Base-by-base conservation (phyloP, 2,329 filamentous ascomycete species). In the Ascochyta clinopodiicola region DNA sequence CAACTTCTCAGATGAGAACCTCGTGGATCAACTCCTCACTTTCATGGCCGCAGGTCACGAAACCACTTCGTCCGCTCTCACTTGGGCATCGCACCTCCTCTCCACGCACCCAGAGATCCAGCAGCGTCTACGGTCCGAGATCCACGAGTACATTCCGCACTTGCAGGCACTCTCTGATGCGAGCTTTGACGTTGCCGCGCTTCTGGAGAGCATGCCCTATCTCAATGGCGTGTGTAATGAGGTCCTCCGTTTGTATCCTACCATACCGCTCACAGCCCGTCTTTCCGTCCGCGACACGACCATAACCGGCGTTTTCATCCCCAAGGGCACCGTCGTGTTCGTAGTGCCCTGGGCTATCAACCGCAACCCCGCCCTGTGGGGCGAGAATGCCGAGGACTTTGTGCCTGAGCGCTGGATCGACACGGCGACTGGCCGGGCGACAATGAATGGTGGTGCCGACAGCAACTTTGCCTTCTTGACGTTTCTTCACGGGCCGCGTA, bases 51-150 rank as follows among this genome's bases (percentile, higher is more conserved):
- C 82, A 3, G 82, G 78, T 6, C 91, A 94, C 73, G 90, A 94
- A 76, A 94, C 91, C 1, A 93, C 90, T 0, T 86, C 91, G 1
- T 84, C 87, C 1, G 83, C 90, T 17, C 81, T 95, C 70, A 89
- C 87, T n/a, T 94, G 90, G 89, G 84, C 88, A 3, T 76, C 87
- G 7, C 90, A 92, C 69, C 78, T 88, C 38, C 82, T 95, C n/a
- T 85, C 85, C 63, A 80, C 81, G 19, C 75, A 91, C 64, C 87
- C 85, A 0, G 81, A 86, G 0, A 78, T 90, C 2, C 90, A 95
- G 75, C 75, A 75, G 21, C 82, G 82, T 2, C 83, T 96, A 3
- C 87, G 91, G 21, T 76, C 80, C 10, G 91, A 95, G 72, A 77
- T 96, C 40, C 85, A 85, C 56, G 71, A 80, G 19, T 77, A 80